Conservation (phyloP, 805 yeast genomes). For the Kuraishia floccosa region DNA sequence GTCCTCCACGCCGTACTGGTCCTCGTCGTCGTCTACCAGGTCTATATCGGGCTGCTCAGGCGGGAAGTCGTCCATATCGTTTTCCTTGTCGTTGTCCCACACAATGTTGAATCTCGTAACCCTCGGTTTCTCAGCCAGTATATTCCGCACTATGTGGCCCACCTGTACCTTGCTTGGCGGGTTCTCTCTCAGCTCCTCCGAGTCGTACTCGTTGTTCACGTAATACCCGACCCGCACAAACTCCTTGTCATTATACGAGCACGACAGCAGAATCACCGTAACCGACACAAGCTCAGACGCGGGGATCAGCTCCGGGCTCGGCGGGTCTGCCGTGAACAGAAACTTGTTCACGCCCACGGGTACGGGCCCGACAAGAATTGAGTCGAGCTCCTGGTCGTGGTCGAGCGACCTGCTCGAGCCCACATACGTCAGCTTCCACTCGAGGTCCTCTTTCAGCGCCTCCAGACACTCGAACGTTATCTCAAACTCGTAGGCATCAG, state of each 20-base stretch:
- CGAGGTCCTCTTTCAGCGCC: slow-evolving; percentile 82
- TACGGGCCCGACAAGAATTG: slow-evolving; percentile 95
- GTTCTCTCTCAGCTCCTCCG: slow-evolving; percentile 84
- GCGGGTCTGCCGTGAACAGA: slow-evolving; percentile 90
- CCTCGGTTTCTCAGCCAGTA: slow-evolving; percentile 93
- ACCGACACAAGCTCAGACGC: slow-evolving; percentile 92
- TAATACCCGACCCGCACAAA: slow-evolving; percentile 97
- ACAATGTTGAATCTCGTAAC: slow-evolving; percentile 95
- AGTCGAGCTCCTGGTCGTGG: slow-evolving; percentile 94
- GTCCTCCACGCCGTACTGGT: slow-evolving; percentile 39
- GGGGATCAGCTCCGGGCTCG: slow-evolving; percentile 91
- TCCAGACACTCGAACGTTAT: slow-evolving; percentile 96
- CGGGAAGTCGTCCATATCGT: slow-evolving; percentile 56
- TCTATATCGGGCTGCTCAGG: slow-evolving; percentile 66
- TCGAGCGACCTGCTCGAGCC: slow-evolving; percentile 92
- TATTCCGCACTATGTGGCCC: slow-evolving; percentile 87
- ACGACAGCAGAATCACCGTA: slow-evolving; percentile 85
- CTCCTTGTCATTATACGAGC: slow-evolving; percentile 88
- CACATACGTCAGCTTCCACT: slow-evolving; percentile 95
- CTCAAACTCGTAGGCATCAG: slow-evolving; percentile 91
- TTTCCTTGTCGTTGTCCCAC: slow-evolving; percentile 73
- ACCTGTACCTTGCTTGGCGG: slow-evolving; percentile 93
- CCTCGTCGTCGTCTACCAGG: slow-evolving; percentile 39
- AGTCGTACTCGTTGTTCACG: slow-evolving; percentile 93
- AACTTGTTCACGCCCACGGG: slow-evolving; percentile 96